Evolutionary conservation across 768 basidiomycete species (phyloP), one percentile per base, ranked within the genome.

Genomic region (Xanthoconium purpureum): DNA sequence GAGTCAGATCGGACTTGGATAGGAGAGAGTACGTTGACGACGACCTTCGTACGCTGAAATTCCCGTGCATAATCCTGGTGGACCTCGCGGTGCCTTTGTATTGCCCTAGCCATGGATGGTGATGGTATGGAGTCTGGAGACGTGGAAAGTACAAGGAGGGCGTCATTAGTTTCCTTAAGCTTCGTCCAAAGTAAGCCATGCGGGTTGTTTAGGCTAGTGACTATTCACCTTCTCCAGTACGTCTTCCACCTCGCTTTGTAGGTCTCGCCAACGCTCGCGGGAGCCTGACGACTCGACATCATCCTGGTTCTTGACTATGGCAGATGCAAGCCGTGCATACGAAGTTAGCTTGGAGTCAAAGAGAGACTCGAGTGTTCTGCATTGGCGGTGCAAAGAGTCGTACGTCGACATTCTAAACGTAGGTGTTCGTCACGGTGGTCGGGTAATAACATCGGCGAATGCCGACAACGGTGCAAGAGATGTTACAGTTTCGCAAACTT

Each of bases 321-420:
- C 78, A 5, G 88, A 82, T 9, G 90, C 93, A 40, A 97, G 78
- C 63, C 92, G 90, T 18, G 92, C 84, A 73, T 98, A 98, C 11
- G 91, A 80, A 1, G 92, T 92, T 32, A 99, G 80, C 71, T 97
- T 96, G 33, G 89, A 77, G 68, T 97, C 93, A 60, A 98, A 89
- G 24, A 93, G 80, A 45, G 93, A 92, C 69, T 98, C 96, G 29
- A 98, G 84, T 6, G 94, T 94, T 65, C 95, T 81, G 74, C 92
- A 92, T 72, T 96, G 94, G 52, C 94, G 78, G 65, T 97, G 90
- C 33, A 98, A 80, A 53, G 88, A 83, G 63, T 98, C 96, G 76
- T 94, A 95, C 62, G 77, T 84, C 55, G 87, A 78, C 89, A 91
- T 92, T 37, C 5, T 24, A 4, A 24, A 24, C 24, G 24, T 24